Conservation (phyloP, 2,329 filamentous ascomycete species). For the Xylariomycetidae sp. region DNA sequence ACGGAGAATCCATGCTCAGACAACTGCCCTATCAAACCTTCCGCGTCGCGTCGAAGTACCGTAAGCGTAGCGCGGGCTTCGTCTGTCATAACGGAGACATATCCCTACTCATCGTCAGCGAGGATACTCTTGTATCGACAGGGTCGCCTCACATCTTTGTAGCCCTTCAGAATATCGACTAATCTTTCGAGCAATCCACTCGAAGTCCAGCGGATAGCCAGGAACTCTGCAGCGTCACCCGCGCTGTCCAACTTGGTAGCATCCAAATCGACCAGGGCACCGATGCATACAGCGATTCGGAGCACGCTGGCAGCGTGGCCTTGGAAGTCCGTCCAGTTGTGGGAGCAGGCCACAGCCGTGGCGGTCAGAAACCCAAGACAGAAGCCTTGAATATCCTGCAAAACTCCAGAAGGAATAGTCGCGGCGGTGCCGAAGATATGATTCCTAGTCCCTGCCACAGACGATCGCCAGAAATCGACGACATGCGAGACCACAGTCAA, state of each 20-base stretch:
- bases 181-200: not conserved
- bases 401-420: no score
- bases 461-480: constrained; percentile 2
- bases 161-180: constrained; percentile 1
- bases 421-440: not conserved
- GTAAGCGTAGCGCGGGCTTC: no score
- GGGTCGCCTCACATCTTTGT: not conserved
- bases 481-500: constrained; percentile 4
- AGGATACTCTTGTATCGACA: not conserved
- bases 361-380: constrained; percentile 4
- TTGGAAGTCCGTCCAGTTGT: constrained; percentile 1
- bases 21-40: no score
- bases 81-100: no score
- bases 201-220: constrained; percentile 4
- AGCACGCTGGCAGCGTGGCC: not conserved
- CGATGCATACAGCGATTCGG: constrained; percentile 2
- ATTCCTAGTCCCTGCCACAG: not conserved
- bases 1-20: no score
- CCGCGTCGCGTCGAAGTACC: no score
- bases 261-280: constrained; percentile 1
- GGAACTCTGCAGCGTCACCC: not conserved
- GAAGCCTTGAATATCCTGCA: constrained; percentile 3
- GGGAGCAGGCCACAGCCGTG: constrained; percentile 1
- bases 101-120: no score
- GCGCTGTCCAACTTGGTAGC: not conserved